Evolutionary conservation across 2,329 filamentous ascomycete genomes (phyloP).

Genomic region (Clarireedia paspali): DNA sequence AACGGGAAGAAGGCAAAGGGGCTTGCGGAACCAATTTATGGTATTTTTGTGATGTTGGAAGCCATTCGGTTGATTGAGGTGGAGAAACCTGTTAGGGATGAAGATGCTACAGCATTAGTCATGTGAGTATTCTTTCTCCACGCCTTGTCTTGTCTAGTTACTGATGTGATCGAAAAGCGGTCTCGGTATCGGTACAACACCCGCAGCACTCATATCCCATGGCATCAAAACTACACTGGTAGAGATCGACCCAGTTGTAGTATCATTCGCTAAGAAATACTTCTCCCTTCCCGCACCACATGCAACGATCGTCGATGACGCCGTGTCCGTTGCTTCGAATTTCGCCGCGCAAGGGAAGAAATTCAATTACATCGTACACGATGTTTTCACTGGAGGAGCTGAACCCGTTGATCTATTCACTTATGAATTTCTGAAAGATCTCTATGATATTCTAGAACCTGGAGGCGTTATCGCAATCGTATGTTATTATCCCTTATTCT

Average conservation of each 20-base stretch:
- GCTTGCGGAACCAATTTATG: conserved; percentile 82
- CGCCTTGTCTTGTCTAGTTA: background rate
- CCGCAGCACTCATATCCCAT: conserved; percentile 76
- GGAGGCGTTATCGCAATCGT: conserved; percentile 84
- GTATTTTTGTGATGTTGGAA: conserved; percentile 93
- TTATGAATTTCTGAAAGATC: conserved; percentile 66
- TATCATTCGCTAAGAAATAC: conserved; percentile 74
- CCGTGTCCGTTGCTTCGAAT: conserved; percentile 57
- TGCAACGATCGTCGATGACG: conserved; percentile 74
- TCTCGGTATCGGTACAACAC: conserved; percentile 86
- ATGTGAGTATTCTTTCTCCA: conserved; percentile 53
- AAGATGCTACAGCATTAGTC: conserved; percentile 71
- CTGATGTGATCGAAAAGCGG: conserved; percentile 45
- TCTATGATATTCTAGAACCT: conserved; percentile 64
- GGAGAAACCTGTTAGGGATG: conserved; percentile 43
- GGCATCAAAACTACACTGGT: conserved; percentile 90
- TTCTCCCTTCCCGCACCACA: conserved; percentile 75
- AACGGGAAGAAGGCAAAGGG: conserved; percentile 53
- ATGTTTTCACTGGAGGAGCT: conserved; percentile 94
- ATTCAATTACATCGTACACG: conserved; percentile 93
- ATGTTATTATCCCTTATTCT: conserved; percentile 29
- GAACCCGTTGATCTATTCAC: conserved; percentile 89
- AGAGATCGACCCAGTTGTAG: conserved; percentile 86
- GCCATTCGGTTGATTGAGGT: conserved; percentile 74
- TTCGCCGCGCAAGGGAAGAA: conserved; percentile 35